These are phyloP conservation scores for Exophiala oligosperma DNA, from an alignment of 2,329 filamentous ascomycete genomes.

Conservation along the genomic window DNA sequence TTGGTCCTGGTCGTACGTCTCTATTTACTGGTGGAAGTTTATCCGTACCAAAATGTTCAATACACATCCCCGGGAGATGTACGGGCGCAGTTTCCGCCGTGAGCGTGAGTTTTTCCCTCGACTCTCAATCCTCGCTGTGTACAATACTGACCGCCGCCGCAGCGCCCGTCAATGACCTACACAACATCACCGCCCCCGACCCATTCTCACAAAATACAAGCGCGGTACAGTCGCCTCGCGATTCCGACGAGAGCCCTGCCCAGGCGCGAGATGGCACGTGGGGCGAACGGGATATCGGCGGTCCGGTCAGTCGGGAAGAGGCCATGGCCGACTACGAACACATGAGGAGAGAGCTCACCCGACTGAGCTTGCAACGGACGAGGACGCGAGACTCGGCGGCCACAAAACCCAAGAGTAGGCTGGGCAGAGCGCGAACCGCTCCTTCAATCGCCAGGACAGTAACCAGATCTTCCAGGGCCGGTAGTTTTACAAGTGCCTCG, in stretches of 20 bases:
- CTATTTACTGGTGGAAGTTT: no score
- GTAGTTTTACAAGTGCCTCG: conserved; percentile 40
- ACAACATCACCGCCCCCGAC: conserved; percentile 14
- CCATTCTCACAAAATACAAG: conserved; percentile 11
- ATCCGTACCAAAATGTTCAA: conserved; percentile 15
- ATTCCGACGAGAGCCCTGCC: conserved; percentile 5
- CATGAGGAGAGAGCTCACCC: conserved; percentile 56
- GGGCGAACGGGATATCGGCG: conserved; percentile 62
- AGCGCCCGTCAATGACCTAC: conserved; percentile 12
- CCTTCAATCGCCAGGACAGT: conserved; percentile 13
- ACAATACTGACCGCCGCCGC: neutral
- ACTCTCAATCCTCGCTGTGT: neutral
- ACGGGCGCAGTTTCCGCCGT: conserved; percentile 12
- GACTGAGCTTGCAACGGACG: conserved; percentile 48
- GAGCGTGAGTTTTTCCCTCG: conserved; percentile 10
- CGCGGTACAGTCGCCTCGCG: conserved; percentile 11
- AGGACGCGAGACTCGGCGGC: conserved; percentile 25
- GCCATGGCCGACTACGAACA: conserved; percentile 63
- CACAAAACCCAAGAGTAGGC: conserved; percentile 31
- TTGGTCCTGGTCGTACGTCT: no score
- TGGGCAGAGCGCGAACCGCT: conserved; percentile 30
- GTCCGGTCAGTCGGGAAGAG: conserved; percentile 50
- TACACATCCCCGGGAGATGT: conserved; percentile 21
- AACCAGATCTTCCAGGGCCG: conserved; percentile 15
- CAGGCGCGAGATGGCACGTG: conserved; percentile 50